These are phyloP conservation scores for Wickerhamomyces kurtzmanii DNA, from an alignment of 805 yeast species.

Conservation along the genomic window DNA sequence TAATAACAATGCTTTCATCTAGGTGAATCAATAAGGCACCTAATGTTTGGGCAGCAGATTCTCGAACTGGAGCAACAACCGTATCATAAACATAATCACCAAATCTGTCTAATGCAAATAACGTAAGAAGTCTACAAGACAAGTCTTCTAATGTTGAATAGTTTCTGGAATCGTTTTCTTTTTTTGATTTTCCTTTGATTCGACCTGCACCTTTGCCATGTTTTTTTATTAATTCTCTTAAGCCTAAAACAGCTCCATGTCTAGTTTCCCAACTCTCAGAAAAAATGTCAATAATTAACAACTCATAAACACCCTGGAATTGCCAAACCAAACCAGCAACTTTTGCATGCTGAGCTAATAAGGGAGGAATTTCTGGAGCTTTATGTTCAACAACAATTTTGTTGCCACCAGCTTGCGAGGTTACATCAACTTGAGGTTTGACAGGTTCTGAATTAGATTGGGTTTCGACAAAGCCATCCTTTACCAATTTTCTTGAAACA, in stretches of 20 bases:
- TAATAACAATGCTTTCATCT: conserved; percentile 39
- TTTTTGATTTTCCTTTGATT: conserved; percentile 46
- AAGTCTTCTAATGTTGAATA: conserved; percentile 73
- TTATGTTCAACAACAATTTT: conserved; percentile 80
- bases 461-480: conserved; percentile 2
- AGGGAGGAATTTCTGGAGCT: conserved; percentile 51
- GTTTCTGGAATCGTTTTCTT: conserved; percentile 61
- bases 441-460: conserved; percentile 14
- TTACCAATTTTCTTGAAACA: conserved; percentile 42
- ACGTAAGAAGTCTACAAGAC: conserved; percentile 72
- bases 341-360: conserved; percentile 60
- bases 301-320: conserved; percentile 85
- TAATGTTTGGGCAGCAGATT: conserved; percentile 89
- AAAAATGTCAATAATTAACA: conserved; percentile 68
- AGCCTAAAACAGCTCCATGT: conserved; percentile 91
- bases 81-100: conserved; percentile 97
- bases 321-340: conserved; percentile 83
- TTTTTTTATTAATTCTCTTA: conserved; percentile 72
- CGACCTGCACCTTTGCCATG: conserved; percentile 88
- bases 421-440: conserved; percentile 45
- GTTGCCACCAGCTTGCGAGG: conserved; percentile 71
- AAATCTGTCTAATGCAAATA: conserved; percentile 88
- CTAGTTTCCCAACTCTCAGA: conserved; percentile 89
- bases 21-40: conserved; percentile 83
- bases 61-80: conserved; percentile 97